These are phyloP conservation scores for Pleurozium schreberi DNA, from an alignment of 225 moss, liverwort and hornwort species.

Conservation along the genomic window DNA sequence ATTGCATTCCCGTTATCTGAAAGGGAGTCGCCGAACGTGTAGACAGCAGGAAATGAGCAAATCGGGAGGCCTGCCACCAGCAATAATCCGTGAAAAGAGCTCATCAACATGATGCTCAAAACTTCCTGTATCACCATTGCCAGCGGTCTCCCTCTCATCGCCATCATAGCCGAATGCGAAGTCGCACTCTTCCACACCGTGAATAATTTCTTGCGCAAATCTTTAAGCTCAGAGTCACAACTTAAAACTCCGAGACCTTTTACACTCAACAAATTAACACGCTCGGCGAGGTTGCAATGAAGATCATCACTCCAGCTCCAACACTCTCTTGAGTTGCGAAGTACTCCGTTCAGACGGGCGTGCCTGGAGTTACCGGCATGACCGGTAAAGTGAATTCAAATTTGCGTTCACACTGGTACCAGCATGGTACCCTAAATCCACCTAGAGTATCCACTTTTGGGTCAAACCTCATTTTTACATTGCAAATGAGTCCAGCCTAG, in stretches of 20 bases:
- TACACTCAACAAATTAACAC: neutral
- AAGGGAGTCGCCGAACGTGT: slow-evolving; percentile 36
- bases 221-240: neutral
- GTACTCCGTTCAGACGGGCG: neutral
- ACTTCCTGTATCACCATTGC: neutral
- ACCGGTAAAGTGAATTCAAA: neutral
- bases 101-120: neutral
- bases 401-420: neutral
- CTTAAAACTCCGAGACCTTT: neutral
- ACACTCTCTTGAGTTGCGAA: neutral
- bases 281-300: neutral
- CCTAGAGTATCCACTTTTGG: neutral
- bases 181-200: neutral
- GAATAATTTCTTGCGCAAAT: neutral
- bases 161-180: neutral
- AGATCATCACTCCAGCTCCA: neutral
- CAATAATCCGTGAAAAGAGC: neutral
- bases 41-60: slow-evolving; percentile 11
- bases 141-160: neutral
- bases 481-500: neutral
- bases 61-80: neutral
- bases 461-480: neutral
- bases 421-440: too few species aligned
- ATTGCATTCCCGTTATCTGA: slow-evolving; percentile 22
- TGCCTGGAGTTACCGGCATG: neutral